Evolutionary conservation across 257 asterid species (phyloP).

Genomic region (Dorcoceras hygrometricum): DNA sequence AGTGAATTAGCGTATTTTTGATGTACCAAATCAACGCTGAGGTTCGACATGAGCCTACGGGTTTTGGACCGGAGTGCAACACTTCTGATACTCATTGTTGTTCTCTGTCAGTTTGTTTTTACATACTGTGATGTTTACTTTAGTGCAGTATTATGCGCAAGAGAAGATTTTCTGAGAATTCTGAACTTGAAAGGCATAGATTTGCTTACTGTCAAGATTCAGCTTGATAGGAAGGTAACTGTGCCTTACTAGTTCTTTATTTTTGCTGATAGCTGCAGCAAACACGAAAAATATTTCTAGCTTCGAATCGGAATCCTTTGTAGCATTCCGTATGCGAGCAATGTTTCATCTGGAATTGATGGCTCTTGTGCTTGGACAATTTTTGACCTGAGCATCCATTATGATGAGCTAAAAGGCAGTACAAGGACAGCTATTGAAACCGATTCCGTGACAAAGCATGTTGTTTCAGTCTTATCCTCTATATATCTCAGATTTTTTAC

Average conservation of each 20-base stretch:
- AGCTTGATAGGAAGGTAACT: conserved; percentile 51
- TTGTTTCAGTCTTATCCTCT: not conserved
- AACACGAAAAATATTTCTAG: not conserved
- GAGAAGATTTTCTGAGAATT: conserved; percentile 60
- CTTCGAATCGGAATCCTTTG: not conserved
- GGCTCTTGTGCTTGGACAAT: conserved; percentile 51
- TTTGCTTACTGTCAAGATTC: conserved; percentile 57
- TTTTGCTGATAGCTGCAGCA: not conserved
- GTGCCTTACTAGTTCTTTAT: not conserved
- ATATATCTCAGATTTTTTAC: not conserved
- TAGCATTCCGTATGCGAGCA: conserved; percentile 49
- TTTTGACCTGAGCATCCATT: conserved; percentile 42
- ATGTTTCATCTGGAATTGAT: conserved; percentile 45
- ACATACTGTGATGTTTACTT: conserved; percentile 21
- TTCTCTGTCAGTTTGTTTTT: not conserved
- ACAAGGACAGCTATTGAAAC: conserved; percentile 45
- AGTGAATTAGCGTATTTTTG: not conserved
- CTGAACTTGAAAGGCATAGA: conserved; percentile 52
- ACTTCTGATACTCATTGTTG: not conserved
- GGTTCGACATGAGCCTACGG: not conserved
- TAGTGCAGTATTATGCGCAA: conserved; percentile 58
- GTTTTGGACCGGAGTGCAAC: too few relatives aligned
- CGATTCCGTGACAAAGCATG: conserved; percentile 41
- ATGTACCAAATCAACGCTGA: not conserved
- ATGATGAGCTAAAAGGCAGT: conserved; percentile 42